These are phyloP conservation scores for Fusarium sp. DNA, from an alignment of 2,329 filamentous ascomycete species.

Conservation along the genomic window DNA sequence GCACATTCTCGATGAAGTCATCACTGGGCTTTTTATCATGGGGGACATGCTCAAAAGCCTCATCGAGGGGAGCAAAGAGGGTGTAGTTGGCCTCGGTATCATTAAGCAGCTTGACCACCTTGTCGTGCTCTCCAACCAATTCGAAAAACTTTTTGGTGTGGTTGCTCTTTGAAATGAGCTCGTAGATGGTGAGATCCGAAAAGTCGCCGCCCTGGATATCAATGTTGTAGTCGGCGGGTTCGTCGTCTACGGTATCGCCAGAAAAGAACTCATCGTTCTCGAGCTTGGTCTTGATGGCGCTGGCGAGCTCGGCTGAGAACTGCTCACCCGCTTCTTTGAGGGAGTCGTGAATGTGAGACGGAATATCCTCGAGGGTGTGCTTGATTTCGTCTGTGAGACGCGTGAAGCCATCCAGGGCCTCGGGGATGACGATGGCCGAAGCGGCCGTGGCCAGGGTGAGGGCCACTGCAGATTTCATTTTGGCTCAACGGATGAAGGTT, in stretches of 20 bases:
- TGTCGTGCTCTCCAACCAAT: conserved; percentile 80
- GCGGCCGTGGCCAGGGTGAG: conserved; percentile 42
- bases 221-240: conserved; percentile 7
- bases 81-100: conserved; percentile 83
- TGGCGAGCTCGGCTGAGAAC: conserved; percentile 25
- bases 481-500: not conserved
- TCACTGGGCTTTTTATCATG: conserved; percentile 74
- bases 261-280: conserved; percentile 26
- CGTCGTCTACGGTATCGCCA: not conserved
- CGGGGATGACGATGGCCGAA: conserved; percentile 41
- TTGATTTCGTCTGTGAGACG: conserved; percentile 26
- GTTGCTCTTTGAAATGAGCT: conserved; percentile 83
- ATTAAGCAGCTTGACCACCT: conserved; percentile 82
- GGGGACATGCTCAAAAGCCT: conserved; percentile 78
- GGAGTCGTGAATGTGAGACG: conserved; percentile 15
- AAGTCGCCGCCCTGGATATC: conserved; percentile 50
- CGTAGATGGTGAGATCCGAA: conserved; percentile 82
- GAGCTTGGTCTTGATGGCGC: conserved; percentile 25
- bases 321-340: conserved; percentile 38
- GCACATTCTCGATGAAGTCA: conserved; percentile 77
- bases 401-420: conserved; percentile 16
- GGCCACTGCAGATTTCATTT: conserved; percentile 39
- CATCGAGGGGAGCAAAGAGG: conserved; percentile 84
- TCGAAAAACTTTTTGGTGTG: conserved; percentile 84
- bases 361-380: conserved; percentile 22